Evolutionary conservation across 768 basidiomycete species (phyloP).

Genomic region (Nidularia pulvinata): DNA sequence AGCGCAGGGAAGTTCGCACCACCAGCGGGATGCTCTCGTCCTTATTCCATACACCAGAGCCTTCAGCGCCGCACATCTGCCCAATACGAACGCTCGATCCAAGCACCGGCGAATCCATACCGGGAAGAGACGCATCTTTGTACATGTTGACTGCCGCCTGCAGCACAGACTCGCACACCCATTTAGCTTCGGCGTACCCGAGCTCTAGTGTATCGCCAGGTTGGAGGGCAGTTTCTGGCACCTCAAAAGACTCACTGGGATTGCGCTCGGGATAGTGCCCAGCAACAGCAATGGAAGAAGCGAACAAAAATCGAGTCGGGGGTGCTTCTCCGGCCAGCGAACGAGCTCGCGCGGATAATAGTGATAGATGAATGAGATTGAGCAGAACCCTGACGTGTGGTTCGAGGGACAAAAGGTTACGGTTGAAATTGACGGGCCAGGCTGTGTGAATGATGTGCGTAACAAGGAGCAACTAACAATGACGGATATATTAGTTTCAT

Average conservation of each 20-base stretch:
- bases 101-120: slow-evolving; percentile 11
- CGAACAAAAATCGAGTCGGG: slow-evolving; percentile 30
- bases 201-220: slow-evolving; percentile 19
- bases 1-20: slow-evolving; percentile 21
- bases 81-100: slow-evolving; percentile 27
- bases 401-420: slow-evolving; percentile 39
- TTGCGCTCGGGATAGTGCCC: slow-evolving; percentile 25
- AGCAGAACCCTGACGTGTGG: slow-evolving; percentile 31
- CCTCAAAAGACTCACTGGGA: slow-evolving; percentile 19
- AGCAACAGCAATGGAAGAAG: slow-evolving; percentile 31
- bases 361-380: slow-evolving; percentile 24
- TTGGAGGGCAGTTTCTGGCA: slow-evolving; percentile 27
- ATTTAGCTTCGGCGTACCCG: slow-evolving; percentile 34
- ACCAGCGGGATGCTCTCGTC: slow-evolving; percentile 32
- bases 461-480: slow-evolving; percentile 11
- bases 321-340: slow-evolving; percentile 3
- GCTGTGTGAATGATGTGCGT: slow-evolving; percentile 33
- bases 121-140: slow-evolving; percentile 8
- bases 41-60: slow-evolving; percentile 33
- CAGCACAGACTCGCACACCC: slow-evolving; percentile 31
- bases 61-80: slow-evolving; percentile 34
- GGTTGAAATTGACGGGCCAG: slow-evolving; percentile 45
- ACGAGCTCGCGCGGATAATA: slow-evolving; percentile 15
- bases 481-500: too few relatives aligned
- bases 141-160: slow-evolving; percentile 21